Evolutionary conservation across 202 grass and related monocot species (phyloP).

Genomic region (Saccharum hybrid): DNA sequence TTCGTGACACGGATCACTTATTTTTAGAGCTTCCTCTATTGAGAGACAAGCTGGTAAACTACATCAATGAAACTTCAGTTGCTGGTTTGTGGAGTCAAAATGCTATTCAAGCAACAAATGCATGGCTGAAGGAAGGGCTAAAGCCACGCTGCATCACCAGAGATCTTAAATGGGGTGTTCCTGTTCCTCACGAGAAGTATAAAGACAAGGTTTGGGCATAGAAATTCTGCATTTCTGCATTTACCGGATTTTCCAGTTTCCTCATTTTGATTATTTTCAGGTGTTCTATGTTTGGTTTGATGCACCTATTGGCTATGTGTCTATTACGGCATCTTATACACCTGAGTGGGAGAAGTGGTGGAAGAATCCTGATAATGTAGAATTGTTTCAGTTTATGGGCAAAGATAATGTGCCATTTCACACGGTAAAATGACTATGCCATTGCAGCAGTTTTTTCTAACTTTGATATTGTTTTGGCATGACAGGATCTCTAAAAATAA

Average conservation of each 20-base stretch:
- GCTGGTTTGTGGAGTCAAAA: conserved; percentile 95
- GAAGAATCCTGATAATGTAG: conserved; percentile 91
- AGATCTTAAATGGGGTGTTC: conserved; percentile 99
- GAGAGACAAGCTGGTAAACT: conserved; percentile 75
- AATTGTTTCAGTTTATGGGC: conserved; percentile 99
- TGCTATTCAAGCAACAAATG: conserved; percentile 96
- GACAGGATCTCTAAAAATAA: conserved; percentile 23
- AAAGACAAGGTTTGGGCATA: conserved; percentile 85
- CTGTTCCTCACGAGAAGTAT: conserved; percentile 95
- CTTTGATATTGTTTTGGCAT: conserved; percentile 32
- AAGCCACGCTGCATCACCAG: conserved; percentile 91
- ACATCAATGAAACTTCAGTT: conserved; percentile 85
- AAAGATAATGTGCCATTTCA: conserved; percentile 99
- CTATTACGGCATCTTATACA: conserved; percentile 95
- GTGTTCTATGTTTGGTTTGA: conserved; percentile 99
- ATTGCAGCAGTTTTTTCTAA: conserved; percentile 31
- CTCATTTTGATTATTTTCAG: conserved; percentile 53
- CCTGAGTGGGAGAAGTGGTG: conserved; percentile 99
- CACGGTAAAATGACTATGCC: conserved; percentile 61
- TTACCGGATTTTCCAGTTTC: conserved; percentile 30
- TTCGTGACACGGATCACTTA: conserved; percentile 95
- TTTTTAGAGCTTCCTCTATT: conserved; percentile 92
- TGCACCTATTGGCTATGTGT: conserved; percentile 96
- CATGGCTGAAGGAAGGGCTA: conserved; percentile 98
- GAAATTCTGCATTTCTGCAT: conserved; percentile 39